phyloP scores from a whole-genome alignment of 2,329 filamentous ascomycete species.

The Huntiella moniliformis region DNA sequence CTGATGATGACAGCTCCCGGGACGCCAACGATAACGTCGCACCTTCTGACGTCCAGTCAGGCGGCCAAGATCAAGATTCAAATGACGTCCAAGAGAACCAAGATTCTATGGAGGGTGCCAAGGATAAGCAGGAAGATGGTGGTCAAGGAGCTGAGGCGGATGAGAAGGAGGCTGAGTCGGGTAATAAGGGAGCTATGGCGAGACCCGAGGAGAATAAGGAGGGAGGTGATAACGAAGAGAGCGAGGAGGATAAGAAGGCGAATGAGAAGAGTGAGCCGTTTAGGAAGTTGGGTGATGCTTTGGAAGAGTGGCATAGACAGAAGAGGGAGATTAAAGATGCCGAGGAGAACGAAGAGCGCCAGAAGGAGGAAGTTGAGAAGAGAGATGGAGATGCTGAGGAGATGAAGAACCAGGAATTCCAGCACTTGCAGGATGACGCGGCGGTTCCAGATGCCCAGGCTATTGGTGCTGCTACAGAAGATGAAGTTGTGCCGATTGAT shows the following conservation, averaged over 20 bases:
- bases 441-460: constrained; percentile 74
- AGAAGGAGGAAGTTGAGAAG: constrained; percentile 30
- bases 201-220: constrained; percentile 26
- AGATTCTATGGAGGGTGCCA: constrained; percentile 38
- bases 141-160: constrained; percentile 45
- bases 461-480: constrained; percentile 69
- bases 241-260: constrained; percentile 27
- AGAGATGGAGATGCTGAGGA: constrained; percentile 25
- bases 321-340: constrained; percentile 58
- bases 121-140: constrained; percentile 46
- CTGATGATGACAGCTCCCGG: constrained; percentile 10
- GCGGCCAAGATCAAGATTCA: constrained; percentile 35
- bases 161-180: constrained; percentile 42
- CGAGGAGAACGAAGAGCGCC: constrained; percentile 24
- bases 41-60: constrained; percentile 34
- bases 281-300: constrained; percentile 81
- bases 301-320: constrained; percentile 84
- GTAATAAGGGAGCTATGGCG: constrained; percentile 41
- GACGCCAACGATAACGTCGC: constrained; percentile 19
- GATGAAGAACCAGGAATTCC: constrained; percentile 66
- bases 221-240: constrained; percentile 24
- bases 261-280: constrained; percentile 48
- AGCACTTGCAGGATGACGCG: constrained; percentile 76
- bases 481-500: constrained; percentile 71
- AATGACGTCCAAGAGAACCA: constrained; percentile 44